Base-by-base conservation (phyloP, 805 yeast species). In the Metahyphopichia silvanorum region DNA sequence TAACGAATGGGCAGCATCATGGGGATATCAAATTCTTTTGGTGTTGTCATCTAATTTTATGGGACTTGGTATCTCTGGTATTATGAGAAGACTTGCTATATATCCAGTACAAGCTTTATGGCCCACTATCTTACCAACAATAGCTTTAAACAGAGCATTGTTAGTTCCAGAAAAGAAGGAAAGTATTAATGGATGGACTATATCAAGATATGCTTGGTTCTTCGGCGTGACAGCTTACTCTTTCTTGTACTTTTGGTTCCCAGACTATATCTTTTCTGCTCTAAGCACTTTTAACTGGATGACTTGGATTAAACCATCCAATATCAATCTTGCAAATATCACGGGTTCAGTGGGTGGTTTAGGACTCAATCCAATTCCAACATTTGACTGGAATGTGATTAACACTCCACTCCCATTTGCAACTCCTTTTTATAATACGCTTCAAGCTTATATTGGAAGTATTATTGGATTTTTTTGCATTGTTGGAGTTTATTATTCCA, bases 221-320 rank as follows among this genome's bases (percentile, higher is more conserved):
- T 46, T 48, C 13, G 32, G 24, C 18, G 22, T 4, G 4, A 14
- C 28, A 2, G 5, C 16, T 6, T 40, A 33, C 11, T 64, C 70
- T 32, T 71, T 69, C 37, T 4, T 57, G 12, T 71, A 61, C 46
- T 63, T 55, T 43, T 71, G 76, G 76, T 15, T 71, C 14, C 76
- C 76, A 21, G 47, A 62, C 34, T 71, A 63, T 39, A 23, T 69
- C 6, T 67, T 70, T 43, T 38, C 44, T 10, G 72, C 71, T 3
- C 46, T 71, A 8, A 65, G 69, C 6, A 46, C 56, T 2, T 71
- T 71, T 54, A 65, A 68, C 43, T 78, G 83, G 84, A 63, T 74
- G 43, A 65, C 75, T 3, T 77, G 82, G 82, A 76, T 76, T 29
- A 53, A 56, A 4, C 82, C 80, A 11, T 38, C 64, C 24, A 75